Evolutionary conservation across 129 eudicot species (phyloP).

Genomic region (Mikania micrantha): DNA sequence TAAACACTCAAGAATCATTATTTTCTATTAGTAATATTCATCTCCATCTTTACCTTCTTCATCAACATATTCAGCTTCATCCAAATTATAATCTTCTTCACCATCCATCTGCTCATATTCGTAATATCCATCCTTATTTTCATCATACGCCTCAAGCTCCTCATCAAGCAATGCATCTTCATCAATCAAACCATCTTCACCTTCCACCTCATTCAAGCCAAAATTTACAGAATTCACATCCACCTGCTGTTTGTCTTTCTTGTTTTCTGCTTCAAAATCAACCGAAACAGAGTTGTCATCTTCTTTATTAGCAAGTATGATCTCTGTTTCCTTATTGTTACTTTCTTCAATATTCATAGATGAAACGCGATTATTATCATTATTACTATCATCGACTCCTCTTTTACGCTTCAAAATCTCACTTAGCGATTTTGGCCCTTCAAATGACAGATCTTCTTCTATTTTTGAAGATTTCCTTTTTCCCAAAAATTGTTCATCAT

Average conservation of each 20-base stretch:
- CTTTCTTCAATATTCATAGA: slow-evolving; percentile 13
- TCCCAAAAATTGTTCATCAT: slow-evolving; percentile 36
- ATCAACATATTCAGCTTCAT: slow-evolving; percentile 45
- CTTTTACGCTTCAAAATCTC: slow-evolving; percentile 87
- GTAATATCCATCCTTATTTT: slow-evolving; percentile 46
- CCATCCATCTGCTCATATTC: slow-evolving; percentile 70
- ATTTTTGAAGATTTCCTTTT: slow-evolving; percentile 50
- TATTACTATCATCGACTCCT: slow-evolving; percentile 17
- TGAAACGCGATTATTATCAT: background rate
- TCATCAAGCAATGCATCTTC: slow-evolving; percentile 45
- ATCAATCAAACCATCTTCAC: slow-evolving; percentile 20
- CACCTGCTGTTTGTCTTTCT: slow-evolving; percentile 3
- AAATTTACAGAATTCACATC: background rate
- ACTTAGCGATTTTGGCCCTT: slow-evolving; percentile 84
- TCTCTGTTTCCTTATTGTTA: slow-evolving; percentile 22
- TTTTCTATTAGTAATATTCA: slow-evolving; percentile 30
- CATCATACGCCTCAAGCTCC: slow-evolving; percentile 52
- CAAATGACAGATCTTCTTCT: slow-evolving; percentile 53
- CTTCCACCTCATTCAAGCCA: slow-evolving; percentile 11
- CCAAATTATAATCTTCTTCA: slow-evolving; percentile 47
- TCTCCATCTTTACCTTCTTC: slow-evolving; percentile 29
- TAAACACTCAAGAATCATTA: slow-evolving; percentile 14
- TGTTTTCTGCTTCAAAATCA: slow-evolving; percentile 21
- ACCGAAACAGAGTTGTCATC: background rate
- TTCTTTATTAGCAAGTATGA: slow-evolving; percentile 1